phyloP scores from a whole-genome alignment of 108 stramenopile species.

The Nitzschia putrida region DNA sequence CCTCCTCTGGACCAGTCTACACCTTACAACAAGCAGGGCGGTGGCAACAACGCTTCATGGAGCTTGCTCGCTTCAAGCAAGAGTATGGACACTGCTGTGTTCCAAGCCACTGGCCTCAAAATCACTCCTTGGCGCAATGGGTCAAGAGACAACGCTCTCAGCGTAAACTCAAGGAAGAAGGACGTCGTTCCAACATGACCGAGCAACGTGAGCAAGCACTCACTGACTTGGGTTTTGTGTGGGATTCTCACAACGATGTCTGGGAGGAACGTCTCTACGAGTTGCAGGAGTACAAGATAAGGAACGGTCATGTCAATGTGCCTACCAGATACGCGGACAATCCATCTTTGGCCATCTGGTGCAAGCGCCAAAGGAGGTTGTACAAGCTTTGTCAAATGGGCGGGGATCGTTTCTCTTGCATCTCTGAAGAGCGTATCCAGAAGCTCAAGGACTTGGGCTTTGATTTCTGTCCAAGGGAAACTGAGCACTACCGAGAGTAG shows the following conservation, averaged over 20 bases:
- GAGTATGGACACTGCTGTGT: constrained; percentile 31
- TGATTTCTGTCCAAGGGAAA: too few relatives aligned
- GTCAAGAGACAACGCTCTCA: constrained; percentile 37
- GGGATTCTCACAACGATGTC: constrained; percentile 13
- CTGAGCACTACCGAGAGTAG: too few relatives aligned
- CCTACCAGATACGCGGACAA: constrained; percentile 23
- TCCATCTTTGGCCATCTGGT: constrained; percentile 33
- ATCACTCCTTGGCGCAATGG: constrained; percentile 22
- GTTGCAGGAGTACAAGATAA: constrained; percentile 12
- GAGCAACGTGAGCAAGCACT: background rate
- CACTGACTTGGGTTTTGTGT: constrained; percentile 24
- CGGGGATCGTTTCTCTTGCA: too few relatives aligned
- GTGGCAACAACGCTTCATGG: constrained; percentile 20
- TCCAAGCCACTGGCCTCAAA: constrained; percentile 16
- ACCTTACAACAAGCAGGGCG: background rate
- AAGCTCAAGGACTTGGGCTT: too few relatives aligned
- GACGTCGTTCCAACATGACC: background rate
- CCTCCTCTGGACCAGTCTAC: background rate
- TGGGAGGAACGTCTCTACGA: constrained; percentile 30
- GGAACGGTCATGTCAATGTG: constrained; percentile 36
- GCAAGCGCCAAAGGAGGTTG: constrained; percentile 11
- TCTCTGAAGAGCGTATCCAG: too few relatives aligned
- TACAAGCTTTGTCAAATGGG: too few relatives aligned
- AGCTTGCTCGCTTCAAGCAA: constrained; percentile 15
- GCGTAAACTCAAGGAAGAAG: constrained; percentile 9